Conservation (phyloP, 805 yeast genomes). For the Metahyphopichia silvanorum region DNA sequence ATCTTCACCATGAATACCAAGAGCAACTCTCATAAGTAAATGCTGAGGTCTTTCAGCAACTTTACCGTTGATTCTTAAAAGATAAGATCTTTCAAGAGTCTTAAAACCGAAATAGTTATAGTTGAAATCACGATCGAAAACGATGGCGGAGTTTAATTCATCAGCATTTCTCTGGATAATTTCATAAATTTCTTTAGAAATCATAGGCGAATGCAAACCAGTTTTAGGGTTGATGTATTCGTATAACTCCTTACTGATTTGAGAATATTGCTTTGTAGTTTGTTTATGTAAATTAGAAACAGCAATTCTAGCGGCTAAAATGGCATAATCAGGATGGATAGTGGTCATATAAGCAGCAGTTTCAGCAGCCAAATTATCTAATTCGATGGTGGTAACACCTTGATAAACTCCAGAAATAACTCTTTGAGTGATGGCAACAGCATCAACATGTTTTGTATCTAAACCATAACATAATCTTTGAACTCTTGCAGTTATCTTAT, state of each 20-base stretch:
- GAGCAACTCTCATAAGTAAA: conserved; percentile 58
- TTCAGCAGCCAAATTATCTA: conserved; percentile 75
- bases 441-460: conserved; percentile 88
- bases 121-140: conserved; percentile 48
- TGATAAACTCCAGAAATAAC: conserved; percentile 95
- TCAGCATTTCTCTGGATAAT: conserved; percentile 36
- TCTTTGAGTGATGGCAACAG: conserved; percentile 93
- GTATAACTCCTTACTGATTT: conserved; percentile 70
- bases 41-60: conserved; percentile 64
- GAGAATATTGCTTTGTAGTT: conserved; percentile 82
- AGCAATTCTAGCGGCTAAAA: conserved; percentile 92
- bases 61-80: conserved; percentile 51
- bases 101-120: conserved; percentile 61
- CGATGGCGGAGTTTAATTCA: conserved; percentile 44
- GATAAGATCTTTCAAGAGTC: conserved; percentile 57
- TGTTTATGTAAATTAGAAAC: conserved; percentile 92
- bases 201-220: conserved; percentile 50
- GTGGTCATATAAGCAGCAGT: conserved; percentile 98
- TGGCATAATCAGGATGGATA: conserved; percentile 95
- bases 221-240: conserved; percentile 80
- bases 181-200: conserved; percentile 38
- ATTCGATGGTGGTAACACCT: conserved; percentile 91
- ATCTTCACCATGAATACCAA: conserved; percentile 58
- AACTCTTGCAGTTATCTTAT: conserved; percentile 89
- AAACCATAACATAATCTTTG: conserved; percentile 93